Percentiles rank a stretch among this genome's conserved stretches.
These are phyloP conservation scores for Claviceps digitariae DNA, from an alignment of 2,329 filamentous ascomycete genomes.

Conservation along the genomic window DNA sequence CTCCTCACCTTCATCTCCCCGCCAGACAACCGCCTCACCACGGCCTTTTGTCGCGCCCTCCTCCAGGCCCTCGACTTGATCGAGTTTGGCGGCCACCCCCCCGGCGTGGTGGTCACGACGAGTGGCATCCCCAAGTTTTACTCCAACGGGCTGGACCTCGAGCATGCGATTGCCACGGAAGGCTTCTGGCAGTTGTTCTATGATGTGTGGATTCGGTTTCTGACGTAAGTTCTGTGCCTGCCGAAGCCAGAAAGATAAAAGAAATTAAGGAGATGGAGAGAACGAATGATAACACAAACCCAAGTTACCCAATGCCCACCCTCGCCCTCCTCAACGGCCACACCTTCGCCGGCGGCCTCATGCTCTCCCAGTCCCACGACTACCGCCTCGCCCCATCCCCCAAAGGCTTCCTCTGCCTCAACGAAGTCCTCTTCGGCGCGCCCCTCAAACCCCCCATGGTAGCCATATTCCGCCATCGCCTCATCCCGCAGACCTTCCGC, in stretches of 20 bases:
- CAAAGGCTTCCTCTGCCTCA: slow-evolving; percentile 64
- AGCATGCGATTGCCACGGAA: slow-evolving; percentile 45
- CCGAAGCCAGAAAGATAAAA: not conserved
- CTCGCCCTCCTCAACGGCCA: slow-evolving; percentile 70
- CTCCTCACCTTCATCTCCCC: slow-evolving; percentile 58
- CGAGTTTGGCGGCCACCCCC: slow-evolving; percentile 46
- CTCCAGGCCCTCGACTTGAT: slow-evolving; percentile 62
- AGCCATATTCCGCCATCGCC: slow-evolving; percentile 59
- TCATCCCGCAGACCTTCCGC: slow-evolving; percentile 42
- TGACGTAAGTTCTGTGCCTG: slow-evolving; percentile 21
- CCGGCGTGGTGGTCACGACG: slow-evolving; percentile 68
- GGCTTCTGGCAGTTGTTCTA: slow-evolving; percentile 53
- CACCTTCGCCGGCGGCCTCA: slow-evolving; percentile 64
- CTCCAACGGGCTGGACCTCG: slow-evolving; percentile 68
- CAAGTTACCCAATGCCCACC: slow-evolving; percentile 69
- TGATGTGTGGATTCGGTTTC: slow-evolving; percentile 48
- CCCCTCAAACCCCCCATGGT: slow-evolving; percentile 64
- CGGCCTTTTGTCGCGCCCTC: slow-evolving; percentile 52
- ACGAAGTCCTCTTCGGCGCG: slow-evolving; percentile 69
- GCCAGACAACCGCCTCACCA: slow-evolving; percentile 64
- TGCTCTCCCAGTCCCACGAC: slow-evolving; percentile 67
- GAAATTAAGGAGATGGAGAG: too few relatives aligned
- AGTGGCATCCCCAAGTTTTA: slow-evolving; percentile 67
- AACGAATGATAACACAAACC: slow-evolving; percentile 49
- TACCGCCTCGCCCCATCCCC: slow-evolving; percentile 64